Percentiles rank a stretch among this genome's conserved stretches.
phyloP scores from a whole-genome alignment of 2,329 filamentous ascomycete species.

The Apiospora sp. region DNA sequence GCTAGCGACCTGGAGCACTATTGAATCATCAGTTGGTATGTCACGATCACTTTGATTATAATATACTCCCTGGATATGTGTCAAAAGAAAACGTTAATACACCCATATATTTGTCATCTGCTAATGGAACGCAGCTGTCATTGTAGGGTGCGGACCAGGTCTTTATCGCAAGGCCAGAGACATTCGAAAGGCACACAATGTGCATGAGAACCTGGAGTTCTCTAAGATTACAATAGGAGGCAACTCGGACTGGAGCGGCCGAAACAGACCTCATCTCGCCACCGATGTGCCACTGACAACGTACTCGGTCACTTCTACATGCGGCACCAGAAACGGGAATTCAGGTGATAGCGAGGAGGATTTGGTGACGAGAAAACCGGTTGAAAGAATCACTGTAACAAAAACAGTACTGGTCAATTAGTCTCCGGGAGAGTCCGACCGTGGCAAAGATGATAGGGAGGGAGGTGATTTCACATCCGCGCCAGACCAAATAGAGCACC shows the following conservation, averaged over 20 bases:
- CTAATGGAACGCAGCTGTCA: not conserved
- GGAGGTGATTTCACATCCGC: too few relatives aligned
- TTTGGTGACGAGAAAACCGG: not conserved
- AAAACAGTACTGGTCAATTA: not conserved
- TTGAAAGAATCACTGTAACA: not conserved
- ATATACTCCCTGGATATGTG: too few relatives aligned
- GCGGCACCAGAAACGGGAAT: not conserved
- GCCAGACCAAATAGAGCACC: too few relatives aligned
- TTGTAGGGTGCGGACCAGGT: not conserved
- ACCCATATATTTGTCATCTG: too few relatives aligned
- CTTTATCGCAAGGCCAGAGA: not conserved
- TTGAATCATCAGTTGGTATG: slow-evolving; percentile 14
- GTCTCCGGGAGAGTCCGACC: not conserved
- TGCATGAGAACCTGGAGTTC: not conserved
- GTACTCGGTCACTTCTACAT: not conserved
- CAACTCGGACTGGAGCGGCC: not conserved
- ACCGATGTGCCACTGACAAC: not conserved
- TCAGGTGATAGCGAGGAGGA: not conserved
- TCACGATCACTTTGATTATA: too few relatives aligned
- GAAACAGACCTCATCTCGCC: not conserved
- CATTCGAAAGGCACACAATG: not conserved
- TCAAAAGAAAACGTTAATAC: too few relatives aligned
- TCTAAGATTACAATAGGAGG: not conserved
- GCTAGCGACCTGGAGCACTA: slow-evolving; percentile 3
- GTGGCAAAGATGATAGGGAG: too few relatives aligned